Percentiles rank a stretch among this genome's conserved stretches.
phyloP scores from a whole-genome alignment of 108 stramenopile species.

The Fistulifera pelliculosa region DNA sequence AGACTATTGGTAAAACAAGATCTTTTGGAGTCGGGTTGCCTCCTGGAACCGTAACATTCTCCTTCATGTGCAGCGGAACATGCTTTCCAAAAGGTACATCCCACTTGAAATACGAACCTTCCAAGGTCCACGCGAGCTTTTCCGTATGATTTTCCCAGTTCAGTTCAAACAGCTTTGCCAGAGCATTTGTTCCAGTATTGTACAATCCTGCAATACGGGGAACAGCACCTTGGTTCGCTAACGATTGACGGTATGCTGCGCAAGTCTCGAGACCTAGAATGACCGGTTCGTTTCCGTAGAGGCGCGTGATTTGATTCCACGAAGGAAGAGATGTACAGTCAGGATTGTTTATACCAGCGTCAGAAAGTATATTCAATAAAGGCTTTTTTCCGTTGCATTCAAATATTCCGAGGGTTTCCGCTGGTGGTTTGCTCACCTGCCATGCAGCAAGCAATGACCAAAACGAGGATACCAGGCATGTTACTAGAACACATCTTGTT shows the following conservation, averaged over 20 bases:
- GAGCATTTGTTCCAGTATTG: slow-evolving; percentile 11
- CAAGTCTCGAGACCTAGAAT: slow-evolving; percentile 4
- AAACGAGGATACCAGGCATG: too few relatives aligned
- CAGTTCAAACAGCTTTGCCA: neutral
- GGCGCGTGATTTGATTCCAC: slow-evolving; percentile 5
- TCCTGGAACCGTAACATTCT: too few relatives aligned
- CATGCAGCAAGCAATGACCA: too few relatives aligned
- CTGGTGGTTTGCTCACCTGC: too few relatives aligned
- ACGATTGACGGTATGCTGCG: neutral
- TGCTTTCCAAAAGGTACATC: neutral
- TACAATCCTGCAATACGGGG: slow-evolving; percentile 3
- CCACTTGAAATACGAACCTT: neutral
- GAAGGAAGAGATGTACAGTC: slow-evolving; percentile 1
- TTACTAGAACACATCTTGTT: too few relatives aligned
- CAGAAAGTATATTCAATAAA: too few relatives aligned
- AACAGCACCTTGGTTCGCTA: neutral
- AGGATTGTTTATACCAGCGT: too few relatives aligned
- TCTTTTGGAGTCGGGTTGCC: too few relatives aligned
- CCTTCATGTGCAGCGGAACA: neutral
- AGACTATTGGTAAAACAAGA: neutral
- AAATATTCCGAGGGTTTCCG: too few relatives aligned
- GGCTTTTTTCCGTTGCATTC: too few relatives aligned
- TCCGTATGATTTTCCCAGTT: neutral
- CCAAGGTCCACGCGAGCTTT: neutral
- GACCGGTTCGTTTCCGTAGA: slow-evolving; percentile 2